Base-by-base conservation (phyloP, 805 yeast species). In the Candida ficus region DNA sequence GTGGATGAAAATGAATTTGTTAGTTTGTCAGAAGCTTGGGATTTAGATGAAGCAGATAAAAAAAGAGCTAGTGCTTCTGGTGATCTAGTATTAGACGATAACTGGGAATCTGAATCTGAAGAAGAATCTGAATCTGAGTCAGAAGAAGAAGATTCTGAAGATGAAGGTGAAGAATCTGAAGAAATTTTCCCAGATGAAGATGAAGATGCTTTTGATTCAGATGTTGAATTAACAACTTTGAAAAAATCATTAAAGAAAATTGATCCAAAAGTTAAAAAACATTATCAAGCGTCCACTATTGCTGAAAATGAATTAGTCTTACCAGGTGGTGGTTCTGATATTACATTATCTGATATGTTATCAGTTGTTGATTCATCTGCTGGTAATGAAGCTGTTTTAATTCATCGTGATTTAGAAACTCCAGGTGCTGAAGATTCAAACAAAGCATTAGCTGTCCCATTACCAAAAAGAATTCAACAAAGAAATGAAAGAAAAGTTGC, bases 21-120 rank as follows among this genome's bases (percentile, higher is more conserved):
- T 44, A 76, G 95, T 0, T 67, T 89, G 29, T 83, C 95, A n/a
- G 89, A 81, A 50, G 89, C 86, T 4, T 88, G 95, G 95, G 96
- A 84, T 55, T 61, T 78, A 62, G 93, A 86, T 57, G 87, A 80
- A 25, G 63, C 59, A 22, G 81, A 75, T 31, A 55, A 51, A 34
- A 45, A 54, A 6, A 65, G 54, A n/a, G n/a, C n/a, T n/a, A n/a
- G n/a, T n/a, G n/a, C n/a, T n/a, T n/a, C n/a, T 12, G 43, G 52
- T 19, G 56, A 46, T n/a, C 20, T 43, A 11, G 43, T 33, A 4
- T 42, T 47, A 9, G 50, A 53, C 30, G 55, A 51, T 5, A 55
- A 58, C 17, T 44, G 49, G 37, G 58, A 54, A 32, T 35, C 40
- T 19, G 54, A 56, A 25, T 57, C 50, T 11, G 60, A 55, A 18